Conservation (phyloP, 1,284 basidiomycete species). For the Athelia sp. region DNA sequence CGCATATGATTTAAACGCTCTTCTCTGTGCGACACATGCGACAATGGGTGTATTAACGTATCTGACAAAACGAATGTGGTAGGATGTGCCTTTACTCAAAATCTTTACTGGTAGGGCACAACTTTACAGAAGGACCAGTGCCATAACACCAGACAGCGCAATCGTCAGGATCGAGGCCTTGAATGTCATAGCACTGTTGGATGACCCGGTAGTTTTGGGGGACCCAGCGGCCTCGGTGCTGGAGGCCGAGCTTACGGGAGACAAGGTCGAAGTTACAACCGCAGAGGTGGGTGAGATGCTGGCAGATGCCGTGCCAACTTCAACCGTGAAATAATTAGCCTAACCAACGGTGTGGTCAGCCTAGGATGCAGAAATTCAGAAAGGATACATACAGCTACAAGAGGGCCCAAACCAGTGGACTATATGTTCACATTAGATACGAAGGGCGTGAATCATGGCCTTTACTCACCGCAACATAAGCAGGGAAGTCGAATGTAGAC, state of each 20-base stretch:
- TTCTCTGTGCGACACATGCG: no score
- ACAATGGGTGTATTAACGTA: no score
- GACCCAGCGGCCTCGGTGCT: background rate
- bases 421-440: constrained; percentile 15
- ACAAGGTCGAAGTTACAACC: constrained; percentile 59
- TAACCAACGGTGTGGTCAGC: constrained; percentile 23
- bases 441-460: constrained; percentile 3
- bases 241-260: constrained; percentile 15
- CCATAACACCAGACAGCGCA: background rate
- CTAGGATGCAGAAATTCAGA: constrained; percentile 16
- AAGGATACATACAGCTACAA: constrained; percentile 46
- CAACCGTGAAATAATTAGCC: constrained; percentile 74
- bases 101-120: no score
- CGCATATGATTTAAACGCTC: no score
- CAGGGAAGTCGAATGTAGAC: constrained; percentile 44
- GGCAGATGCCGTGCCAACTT: constrained; percentile 56
- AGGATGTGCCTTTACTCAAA: no score
- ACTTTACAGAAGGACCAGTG: no score
- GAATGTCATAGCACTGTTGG: background rate
- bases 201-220: background rate
- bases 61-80: no score
- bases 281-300: constrained; percentile 53
- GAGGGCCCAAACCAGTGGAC: constrained; percentile 49
- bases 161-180: background rate
- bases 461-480: constrained; percentile 42